A percentile compares a stretch with the other conserved stretches of the same genome.
These are phyloP conservation scores for Chrysosphaeria jannelii DNA, from an alignment of 2,329 filamentous ascomycete species.

Conservation along the genomic window DNA sequence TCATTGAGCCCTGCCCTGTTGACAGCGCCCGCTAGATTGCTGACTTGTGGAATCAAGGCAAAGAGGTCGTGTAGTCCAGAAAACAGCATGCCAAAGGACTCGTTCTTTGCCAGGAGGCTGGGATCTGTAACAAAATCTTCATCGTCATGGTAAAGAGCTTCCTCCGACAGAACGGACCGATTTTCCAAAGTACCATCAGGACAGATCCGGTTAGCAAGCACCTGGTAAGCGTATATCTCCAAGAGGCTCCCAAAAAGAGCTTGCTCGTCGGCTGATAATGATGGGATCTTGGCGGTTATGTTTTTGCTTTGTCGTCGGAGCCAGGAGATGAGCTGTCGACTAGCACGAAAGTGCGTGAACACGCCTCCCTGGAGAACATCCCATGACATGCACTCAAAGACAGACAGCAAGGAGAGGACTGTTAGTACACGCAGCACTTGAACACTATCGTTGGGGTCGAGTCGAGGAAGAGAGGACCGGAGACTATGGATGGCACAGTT, in stretches of 20 bases:
- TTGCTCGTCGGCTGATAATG: slow-evolving; percentile 3
- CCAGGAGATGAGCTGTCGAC: slow-evolving; percentile 5
- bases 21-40: slow-evolving; percentile 2
- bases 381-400: slow-evolving; percentile 5
- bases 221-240: slow-evolving; percentile 5
- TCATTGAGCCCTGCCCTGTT: no score
- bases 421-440: slow-evolving; percentile 4
- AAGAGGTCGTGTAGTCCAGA: slow-evolving; percentile 5
- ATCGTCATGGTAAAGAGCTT: slow-evolving; percentile 2
- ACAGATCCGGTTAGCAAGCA: slow-evolving; percentile 4
- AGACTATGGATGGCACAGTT: slow-evolving; percentile 4
- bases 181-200: slow-evolving; percentile 2
- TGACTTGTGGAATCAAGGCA: slow-evolving; percentile 4
- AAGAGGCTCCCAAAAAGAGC: slow-evolving; percentile 4
- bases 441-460: slow-evolving; percentile 3
- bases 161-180: slow-evolving; percentile 1
- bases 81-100: slow-evolving; percentile 4
- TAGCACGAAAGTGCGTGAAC: slow-evolving; percentile 5
- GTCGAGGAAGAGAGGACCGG: slow-evolving; percentile 3
- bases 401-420: slow-evolving; percentile 3
- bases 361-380: slow-evolving; percentile 4
- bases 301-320: slow-evolving; percentile 4
- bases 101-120: slow-evolving; percentile 3
- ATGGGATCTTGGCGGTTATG: slow-evolving; percentile 1
- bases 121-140: slow-evolving; percentile 5